Conservation (phyloP, 768 basidiomycete species). For the Suillus subluteus region DNA sequence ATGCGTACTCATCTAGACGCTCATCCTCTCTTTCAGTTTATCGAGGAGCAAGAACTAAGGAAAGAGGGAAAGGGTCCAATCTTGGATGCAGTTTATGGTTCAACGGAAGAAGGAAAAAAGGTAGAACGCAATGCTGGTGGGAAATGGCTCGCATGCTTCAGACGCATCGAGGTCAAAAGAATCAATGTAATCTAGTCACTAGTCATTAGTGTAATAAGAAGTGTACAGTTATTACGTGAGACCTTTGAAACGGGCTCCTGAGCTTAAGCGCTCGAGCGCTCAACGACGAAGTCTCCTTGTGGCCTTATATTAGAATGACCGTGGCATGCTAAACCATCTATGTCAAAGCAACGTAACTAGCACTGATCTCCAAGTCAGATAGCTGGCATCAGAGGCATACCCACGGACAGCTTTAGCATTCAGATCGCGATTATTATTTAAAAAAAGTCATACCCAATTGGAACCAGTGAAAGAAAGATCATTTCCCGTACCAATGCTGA, state of each 20-base stretch:
- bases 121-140: constrained; percentile 89
- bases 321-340: no score
- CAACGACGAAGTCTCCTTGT: no score
- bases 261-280: no score
- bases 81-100: constrained; percentile 79
- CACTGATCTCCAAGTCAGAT: no score
- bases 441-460: no score
- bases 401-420: no score
- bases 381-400: no score
- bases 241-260: neutral
- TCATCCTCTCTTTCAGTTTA: constrained; percentile 85
- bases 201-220: neutral
- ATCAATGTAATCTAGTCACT: neutral
- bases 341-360: no score
- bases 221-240: neutral
- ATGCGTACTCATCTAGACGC: constrained; percentile 87
- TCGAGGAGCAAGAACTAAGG: constrained; percentile 78
- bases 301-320: no score
- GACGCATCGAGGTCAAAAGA: constrained; percentile 47
- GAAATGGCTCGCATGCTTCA: constrained; percentile 93
- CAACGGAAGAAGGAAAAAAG: constrained; percentile 97
- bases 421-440: no score
- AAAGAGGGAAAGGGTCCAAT: constrained; percentile 74
- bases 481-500: no score
- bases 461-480: no score